A percentile compares a stretch with the other conserved stretches of the same genome.
Evolutionary conservation across 257 asterid genomes (phyloP).

Genomic region (Linderniella brevidens): DNA sequence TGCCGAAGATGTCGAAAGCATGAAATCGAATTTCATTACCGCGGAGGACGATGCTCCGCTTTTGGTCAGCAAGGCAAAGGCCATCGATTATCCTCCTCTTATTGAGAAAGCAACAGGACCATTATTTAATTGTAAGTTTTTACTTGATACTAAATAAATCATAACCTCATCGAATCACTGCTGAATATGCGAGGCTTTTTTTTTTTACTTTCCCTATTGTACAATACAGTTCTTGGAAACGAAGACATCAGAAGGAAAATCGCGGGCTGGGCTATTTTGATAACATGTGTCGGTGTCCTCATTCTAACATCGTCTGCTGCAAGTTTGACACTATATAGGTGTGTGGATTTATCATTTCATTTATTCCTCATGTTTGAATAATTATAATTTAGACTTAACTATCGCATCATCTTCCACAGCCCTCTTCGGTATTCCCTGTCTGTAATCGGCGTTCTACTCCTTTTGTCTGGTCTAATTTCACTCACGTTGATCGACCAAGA

Average conservation of each 20-base stretch:
- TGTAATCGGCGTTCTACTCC: slow-evolving; percentile 49
- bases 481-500: slow-evolving; percentile 68
- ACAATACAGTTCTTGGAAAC: slow-evolving; percentile 25
- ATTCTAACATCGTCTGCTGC: slow-evolving; percentile 67
- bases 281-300: slow-evolving; percentile 55
- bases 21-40: slow-evolving; percentile 13
- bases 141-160: slow-evolving; percentile 1
- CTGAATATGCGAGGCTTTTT: background rate
- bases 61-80: slow-evolving; percentile 27
- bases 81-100: slow-evolving; percentile 32
- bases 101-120: slow-evolving; percentile 24
- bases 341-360: slow-evolving; percentile 8
- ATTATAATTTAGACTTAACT: background rate
- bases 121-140: slow-evolving; percentile 32
- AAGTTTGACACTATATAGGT: slow-evolving; percentile 39
- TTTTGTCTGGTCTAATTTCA: slow-evolving; percentile 39
- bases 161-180: slow-evolving; percentile 2
- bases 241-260: slow-evolving; percentile 48
- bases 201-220: background rate
- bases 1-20: slow-evolving; percentile 21
- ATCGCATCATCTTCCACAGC: slow-evolving; percentile 29
- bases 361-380: background rate
- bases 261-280: slow-evolving; percentile 80
- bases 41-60: slow-evolving; percentile 28
- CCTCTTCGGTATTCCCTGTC: slow-evolving; percentile 35